These are phyloP conservation scores for Schizonepeta tenuifolia DNA, from an alignment of 257 asterid genomes.

Conservation along the genomic window DNA sequence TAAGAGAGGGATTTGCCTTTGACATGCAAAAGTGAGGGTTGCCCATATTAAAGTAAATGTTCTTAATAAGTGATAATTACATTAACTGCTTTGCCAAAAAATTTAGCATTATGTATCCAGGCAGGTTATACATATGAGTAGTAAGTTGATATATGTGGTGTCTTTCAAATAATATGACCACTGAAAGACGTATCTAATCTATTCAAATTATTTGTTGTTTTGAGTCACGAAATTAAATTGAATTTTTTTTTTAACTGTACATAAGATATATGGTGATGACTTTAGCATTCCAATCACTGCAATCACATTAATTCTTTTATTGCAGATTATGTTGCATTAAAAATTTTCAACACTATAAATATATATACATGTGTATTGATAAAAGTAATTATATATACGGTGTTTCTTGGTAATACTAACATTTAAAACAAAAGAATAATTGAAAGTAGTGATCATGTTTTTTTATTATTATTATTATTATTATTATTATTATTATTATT, in stretches of 20 bases:
- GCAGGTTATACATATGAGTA: neutral
- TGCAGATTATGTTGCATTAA: no score
- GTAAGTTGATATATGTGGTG: neutral
- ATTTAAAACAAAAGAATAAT: no score
- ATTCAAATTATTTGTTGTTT: neutral
- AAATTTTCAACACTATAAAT: neutral
- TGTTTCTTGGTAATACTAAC: no score
- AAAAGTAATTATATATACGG: no score
- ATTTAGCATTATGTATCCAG: neutral
- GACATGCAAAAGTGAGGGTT: constrained; percentile 24
- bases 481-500: no score
- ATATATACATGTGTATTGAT: no score
- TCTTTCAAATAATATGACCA: constrained; percentile 14
- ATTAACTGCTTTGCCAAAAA: constrained; percentile 22
- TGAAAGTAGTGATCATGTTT: no score
- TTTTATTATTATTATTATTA: no score
- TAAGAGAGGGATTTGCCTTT: constrained; percentile 27
- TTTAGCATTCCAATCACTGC: no score
- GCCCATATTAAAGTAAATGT: constrained; percentile 26
- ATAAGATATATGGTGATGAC: no score
- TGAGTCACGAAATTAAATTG: neutral
- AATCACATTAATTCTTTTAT: no score
- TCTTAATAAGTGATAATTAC: constrained; percentile 13
- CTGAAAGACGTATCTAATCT: neutral
- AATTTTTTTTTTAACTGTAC: no score